phyloP scores from a whole-genome alignment of 805 yeast species.

The Candida germanica region DNA sequence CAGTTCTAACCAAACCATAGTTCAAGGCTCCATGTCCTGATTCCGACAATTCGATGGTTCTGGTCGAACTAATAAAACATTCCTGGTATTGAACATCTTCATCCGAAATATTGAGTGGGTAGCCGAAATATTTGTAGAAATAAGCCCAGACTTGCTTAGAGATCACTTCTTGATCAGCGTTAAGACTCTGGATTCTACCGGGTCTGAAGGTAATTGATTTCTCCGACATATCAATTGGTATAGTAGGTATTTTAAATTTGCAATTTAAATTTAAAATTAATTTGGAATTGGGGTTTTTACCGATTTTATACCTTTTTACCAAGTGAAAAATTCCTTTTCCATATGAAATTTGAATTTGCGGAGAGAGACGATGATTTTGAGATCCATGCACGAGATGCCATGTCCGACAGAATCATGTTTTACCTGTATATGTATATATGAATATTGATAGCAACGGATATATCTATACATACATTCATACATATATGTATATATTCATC shows the following conservation, averaged over 20 bases:
- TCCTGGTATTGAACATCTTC: slow-evolving; percentile 28
- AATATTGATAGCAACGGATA: too few species aligned
- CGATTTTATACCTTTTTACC: too few species aligned
- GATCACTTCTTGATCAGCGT: slow-evolving; percentile 55
- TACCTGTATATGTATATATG: too few species aligned
- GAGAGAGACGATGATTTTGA: slow-evolving; percentile 1
- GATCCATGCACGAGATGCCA: too few species aligned
- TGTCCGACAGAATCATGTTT: too few species aligned
- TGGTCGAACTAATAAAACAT: slow-evolving; percentile 29
- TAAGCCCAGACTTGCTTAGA: slow-evolving; percentile 73
- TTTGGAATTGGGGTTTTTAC: not conserved
- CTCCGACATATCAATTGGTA: too few species aligned
- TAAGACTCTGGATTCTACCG: slow-evolving; percentile 37
- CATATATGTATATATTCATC: not conserved
- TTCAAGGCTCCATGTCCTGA: slow-evolving; percentile 12
- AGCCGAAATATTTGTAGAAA: slow-evolving; percentile 58
- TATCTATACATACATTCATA: too few species aligned
- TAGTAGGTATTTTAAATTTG: too few species aligned
- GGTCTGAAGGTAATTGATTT: slow-evolving; percentile 25
- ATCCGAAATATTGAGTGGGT: slow-evolving; percentile 27
- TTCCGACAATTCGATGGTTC: slow-evolving; percentile 14
- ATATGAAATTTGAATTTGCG: slow-evolving; percentile 7
- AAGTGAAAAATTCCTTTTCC: too few species aligned
- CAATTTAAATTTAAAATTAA: too few species aligned
- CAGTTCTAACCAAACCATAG: slow-evolving; percentile 20